Evolutionary conservation across 208 protist species (phyloP), one percentile per base, ranked within the genome.

Genomic region (Tritrichomonas foetus): DNA sequence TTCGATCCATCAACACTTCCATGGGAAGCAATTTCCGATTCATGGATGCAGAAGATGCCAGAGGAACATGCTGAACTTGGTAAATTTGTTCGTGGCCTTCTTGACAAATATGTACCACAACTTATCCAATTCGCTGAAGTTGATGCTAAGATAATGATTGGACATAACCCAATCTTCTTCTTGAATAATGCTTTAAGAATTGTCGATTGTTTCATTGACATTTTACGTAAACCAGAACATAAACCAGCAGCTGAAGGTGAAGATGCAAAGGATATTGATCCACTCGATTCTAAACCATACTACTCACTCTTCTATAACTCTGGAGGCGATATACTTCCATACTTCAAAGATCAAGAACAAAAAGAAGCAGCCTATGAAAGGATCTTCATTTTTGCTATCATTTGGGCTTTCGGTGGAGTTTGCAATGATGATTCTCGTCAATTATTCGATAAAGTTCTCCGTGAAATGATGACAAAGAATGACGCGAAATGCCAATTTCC

Each of bases 341-440:
- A 47, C 47, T 57, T 89, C 11, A 57, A 89, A 39, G 74, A 82
- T 27, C 44, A 61, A 61, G 53, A 61, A n/a, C 3, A 50, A 39
- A 27, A 39, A 39, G 57, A 89, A 41, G 53, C 8, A 30, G 30
- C 44, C 5, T 53, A 74, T 33, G 89, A 93, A 66, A 0, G 44
- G 16, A 41, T 41, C 3, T 93, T 93, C 64, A 94, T 97, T 66
- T 99, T 99, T 95, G 96, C 96, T 3, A 97, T 97, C 94, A 96
- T 99, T 55, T 99, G 98, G 98, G 97, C 97, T 25, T 94, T 99
- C 69, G 98, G 98, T 92, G 97, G 96, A 84, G 98, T 98, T 95
- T 95, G 99, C 30, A 96, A 97, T 82, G 96, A 97, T 14, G 94
- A 95, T 92, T 97, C 97, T 0, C 97, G 97, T 95, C 97, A 98